phyloP scores from a whole-genome alignment of 2,329 filamentous ascomycete species.

The Decorospora gaudefroyi region DNA sequence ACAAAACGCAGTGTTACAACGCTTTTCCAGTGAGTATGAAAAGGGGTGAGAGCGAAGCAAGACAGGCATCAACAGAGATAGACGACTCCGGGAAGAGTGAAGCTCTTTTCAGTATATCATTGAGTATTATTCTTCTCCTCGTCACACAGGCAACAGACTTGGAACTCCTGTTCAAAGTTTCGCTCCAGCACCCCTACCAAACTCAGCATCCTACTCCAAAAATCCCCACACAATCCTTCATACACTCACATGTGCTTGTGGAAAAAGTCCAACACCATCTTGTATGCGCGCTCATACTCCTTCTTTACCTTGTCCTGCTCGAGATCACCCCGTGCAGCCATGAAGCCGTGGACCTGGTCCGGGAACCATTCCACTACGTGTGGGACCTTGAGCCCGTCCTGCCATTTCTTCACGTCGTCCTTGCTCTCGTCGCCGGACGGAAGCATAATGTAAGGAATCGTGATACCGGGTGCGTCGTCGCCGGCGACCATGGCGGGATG shows the following conservation, averaged over 20 bases:
- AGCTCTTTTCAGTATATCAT: no score
- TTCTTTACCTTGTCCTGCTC: constrained; percentile 54
- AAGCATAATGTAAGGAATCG: constrained; percentile 62
- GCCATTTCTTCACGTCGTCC: constrained; percentile 56
- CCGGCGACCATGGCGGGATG: constrained; percentile 66
- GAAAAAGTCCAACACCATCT: constrained; percentile 57
- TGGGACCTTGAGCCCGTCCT: constrained; percentile 54
- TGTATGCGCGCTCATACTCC: constrained; percentile 57
- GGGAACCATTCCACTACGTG: constrained; percentile 56
- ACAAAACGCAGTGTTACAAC: no score
- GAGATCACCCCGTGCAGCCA: constrained; percentile 54
- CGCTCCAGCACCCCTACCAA: constrained; percentile 21
- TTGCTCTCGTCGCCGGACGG: constrained; percentile 62
- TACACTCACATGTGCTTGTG: constrained; percentile 57
- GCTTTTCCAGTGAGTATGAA: no score
- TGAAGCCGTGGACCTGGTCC: constrained; percentile 54
- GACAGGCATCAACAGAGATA: no score
- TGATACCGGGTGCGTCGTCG: constrained; percentile 60
- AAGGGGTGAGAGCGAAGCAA: no score
- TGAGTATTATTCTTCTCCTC: not conserved
- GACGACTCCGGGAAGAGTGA: no score
- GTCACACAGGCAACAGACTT: no score
- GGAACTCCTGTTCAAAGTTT: no score
- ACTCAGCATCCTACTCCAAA: constrained; percentile 19
- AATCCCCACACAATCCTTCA: not conserved